phyloP scores from a whole-genome alignment of 768 basidiomycete species.

The Boletus vermiculosoides region DNA sequence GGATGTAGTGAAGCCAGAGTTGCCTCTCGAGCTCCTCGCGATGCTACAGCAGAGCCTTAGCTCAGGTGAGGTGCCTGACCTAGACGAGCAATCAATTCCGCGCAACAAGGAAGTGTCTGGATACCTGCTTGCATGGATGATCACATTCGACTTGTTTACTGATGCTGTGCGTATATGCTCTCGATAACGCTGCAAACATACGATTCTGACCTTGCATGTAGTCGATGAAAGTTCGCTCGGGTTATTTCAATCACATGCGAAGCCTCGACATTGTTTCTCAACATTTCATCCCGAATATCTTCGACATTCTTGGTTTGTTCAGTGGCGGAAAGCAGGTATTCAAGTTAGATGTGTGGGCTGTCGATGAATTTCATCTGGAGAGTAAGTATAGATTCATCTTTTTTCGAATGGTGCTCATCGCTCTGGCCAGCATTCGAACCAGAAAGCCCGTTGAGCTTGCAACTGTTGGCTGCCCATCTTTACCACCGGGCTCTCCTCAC shows the following conservation, averaged over 20 bases:
- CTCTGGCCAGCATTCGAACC: slow-evolving; percentile 54
- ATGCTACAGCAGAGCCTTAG: slow-evolving; percentile 54
- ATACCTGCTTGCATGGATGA: slow-evolving; percentile 84
- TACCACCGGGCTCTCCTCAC: slow-evolving; percentile 85
- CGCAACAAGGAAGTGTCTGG: slow-evolving; percentile 50
- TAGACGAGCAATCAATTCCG: slow-evolving; percentile 38
- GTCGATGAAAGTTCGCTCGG: slow-evolving; percentile 85
- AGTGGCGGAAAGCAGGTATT: slow-evolving; percentile 62
- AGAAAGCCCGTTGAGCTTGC: slow-evolving; percentile 48
- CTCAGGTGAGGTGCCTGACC: slow-evolving; percentile 39
- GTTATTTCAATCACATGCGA: slow-evolving; percentile 85
- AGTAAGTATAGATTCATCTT: slow-evolving; percentile 42
- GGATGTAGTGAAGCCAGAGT: slow-evolving; percentile 45
- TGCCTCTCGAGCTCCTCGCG: slow-evolving; percentile 67
- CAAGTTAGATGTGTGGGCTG: slow-evolving; percentile 81
- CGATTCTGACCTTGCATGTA: slow-evolving; percentile 31
- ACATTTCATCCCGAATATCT: slow-evolving; percentile 69
- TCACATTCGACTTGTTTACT: slow-evolving; percentile 79
- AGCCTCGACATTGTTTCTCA: slow-evolving; percentile 60
- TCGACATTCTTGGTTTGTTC: slow-evolving; percentile 66
- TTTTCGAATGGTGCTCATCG: not conserved
- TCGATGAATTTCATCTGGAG: slow-evolving; percentile 80
- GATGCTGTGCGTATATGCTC: slow-evolving; percentile 62
- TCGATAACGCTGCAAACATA: too few relatives aligned
- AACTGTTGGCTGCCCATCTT: slow-evolving; percentile 78